phyloP scores from a whole-genome alignment of 176 grass and related monocot species.

The Avena insularis region DNA sequence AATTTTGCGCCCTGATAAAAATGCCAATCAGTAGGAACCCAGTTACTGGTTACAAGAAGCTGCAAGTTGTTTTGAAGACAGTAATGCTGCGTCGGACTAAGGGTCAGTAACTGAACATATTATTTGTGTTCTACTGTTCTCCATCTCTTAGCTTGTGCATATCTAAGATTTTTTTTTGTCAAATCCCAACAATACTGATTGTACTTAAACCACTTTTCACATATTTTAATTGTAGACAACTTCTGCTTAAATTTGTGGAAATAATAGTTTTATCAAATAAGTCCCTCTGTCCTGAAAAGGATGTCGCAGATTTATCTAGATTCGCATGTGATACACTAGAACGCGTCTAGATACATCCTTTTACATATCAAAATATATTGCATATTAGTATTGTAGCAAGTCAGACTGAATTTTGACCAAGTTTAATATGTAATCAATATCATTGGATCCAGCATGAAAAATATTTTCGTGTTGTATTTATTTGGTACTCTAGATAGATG shows the following conservation, averaged over 20 bases:
- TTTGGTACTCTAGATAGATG: no score
- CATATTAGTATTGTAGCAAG: neutral
- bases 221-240: neutral
- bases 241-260: neutral
- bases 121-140: neutral
- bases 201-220: neutral
- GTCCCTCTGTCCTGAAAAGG: no score
- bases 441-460: no score
- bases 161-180: constrained; percentile 13
- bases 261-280: neutral
- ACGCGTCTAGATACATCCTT: no score
- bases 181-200: neutral
- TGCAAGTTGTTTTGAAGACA: constrained; percentile 93
- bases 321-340: no score
- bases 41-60: constrained; percentile 84
- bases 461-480: no score
- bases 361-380: neutral
- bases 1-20: constrained; percentile 89
- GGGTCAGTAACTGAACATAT: constrained; percentile 54
- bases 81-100: constrained; percentile 99
- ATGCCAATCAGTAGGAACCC: constrained; percentile 82
- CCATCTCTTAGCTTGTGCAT: constrained; percentile 17
- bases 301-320: no score
- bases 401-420: no score
- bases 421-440: no score